A percentile compares a stretch with the other conserved stretches of the same genome.
Conservation (phyloP, 2,329 filamentous ascomycete species). For the Cladosporium sp. region DNA sequence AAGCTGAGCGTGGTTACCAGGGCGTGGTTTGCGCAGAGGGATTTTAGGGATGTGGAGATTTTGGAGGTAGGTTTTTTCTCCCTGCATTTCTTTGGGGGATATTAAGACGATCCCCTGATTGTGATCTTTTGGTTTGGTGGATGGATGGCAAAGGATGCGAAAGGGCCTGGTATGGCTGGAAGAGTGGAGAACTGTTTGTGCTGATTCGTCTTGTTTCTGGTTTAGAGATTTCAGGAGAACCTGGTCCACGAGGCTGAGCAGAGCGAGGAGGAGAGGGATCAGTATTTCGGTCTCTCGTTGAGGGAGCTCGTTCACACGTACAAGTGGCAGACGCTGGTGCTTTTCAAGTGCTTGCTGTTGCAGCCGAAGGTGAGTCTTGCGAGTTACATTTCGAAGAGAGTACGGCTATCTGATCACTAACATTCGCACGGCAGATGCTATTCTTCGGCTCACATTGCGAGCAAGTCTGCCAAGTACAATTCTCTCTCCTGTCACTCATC, state of each 20-base stretch:
- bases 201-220: conserved; percentile 16
- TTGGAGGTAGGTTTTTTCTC: conserved; percentile 57
- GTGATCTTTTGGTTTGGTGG: background rate
- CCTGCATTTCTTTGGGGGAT: background rate
- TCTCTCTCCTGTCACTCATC: conserved; percentile 91
- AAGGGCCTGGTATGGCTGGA: too few relatives aligned
- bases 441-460: conserved; percentile 98
- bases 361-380: conserved; percentile 74
- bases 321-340: conserved; percentile 86
- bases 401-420: conserved; percentile 66
- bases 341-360: conserved; percentile 89
- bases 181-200: too few relatives aligned
- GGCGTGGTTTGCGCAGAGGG: conserved; percentile 94
- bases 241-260: conserved; percentile 57
- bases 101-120: background rate
- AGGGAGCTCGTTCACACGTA: conserved; percentile 91
- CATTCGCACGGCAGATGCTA: conserved; percentile 68
- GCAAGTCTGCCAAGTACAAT: conserved; percentile 95
- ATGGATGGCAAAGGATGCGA: too few relatives aligned
- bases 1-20: conserved; percentile 85
- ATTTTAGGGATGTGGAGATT: conserved; percentile 91
- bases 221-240: conserved; percentile 81
- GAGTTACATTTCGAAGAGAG: too few relatives aligned
- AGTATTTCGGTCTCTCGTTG: conserved; percentile 67
- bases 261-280: conserved; percentile 72